Conservation (phyloP, 768 basidiomycete genomes). For the Candolleomyces efflorescens region DNA sequence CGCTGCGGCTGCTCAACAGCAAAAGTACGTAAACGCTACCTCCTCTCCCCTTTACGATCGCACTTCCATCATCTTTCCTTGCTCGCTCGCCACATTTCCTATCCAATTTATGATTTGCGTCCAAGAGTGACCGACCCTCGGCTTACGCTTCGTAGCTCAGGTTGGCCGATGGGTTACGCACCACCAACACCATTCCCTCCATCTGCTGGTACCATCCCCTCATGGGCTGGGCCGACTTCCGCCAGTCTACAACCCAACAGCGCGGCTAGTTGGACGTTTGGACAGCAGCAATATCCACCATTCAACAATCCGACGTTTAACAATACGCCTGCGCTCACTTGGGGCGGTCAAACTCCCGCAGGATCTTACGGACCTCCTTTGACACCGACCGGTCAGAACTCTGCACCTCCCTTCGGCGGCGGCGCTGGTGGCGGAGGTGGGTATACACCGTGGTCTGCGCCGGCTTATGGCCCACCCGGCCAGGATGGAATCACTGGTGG, state of each 20-base stretch:
- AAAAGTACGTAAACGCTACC: not conserved
- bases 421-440: not conserved
- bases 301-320: slow-evolving; percentile 7
- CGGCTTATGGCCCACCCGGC: not conserved
- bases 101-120: not conserved
- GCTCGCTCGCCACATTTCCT: not conserved
- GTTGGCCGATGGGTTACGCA: not conserved
- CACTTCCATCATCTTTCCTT: not conserved
- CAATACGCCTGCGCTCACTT: slow-evolving; percentile 3
- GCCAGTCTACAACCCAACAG: not conserved
- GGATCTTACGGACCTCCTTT: slow-evolving; percentile 7
- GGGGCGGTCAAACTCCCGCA: slow-evolving; percentile 1
- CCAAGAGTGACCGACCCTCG: too few relatives aligned
- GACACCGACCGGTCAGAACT: not conserved
- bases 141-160: not conserved
- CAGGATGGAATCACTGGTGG: slow-evolving; percentile 7
- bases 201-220: not conserved
- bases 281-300: slow-evolving; percentile 6
- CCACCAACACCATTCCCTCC: slow-evolving; percentile 1
- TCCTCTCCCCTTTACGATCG: not conserved
- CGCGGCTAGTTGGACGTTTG: not conserved
- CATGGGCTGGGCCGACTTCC: not conserved
- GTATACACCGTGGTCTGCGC: slow-evolving; percentile 14
- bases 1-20: not conserved
- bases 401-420: not conserved